Evolutionary conservation across 345 rosid species (phyloP), one percentile per base, ranked within the genome.

Genomic region (Streptanthus diversifolius): DNA sequence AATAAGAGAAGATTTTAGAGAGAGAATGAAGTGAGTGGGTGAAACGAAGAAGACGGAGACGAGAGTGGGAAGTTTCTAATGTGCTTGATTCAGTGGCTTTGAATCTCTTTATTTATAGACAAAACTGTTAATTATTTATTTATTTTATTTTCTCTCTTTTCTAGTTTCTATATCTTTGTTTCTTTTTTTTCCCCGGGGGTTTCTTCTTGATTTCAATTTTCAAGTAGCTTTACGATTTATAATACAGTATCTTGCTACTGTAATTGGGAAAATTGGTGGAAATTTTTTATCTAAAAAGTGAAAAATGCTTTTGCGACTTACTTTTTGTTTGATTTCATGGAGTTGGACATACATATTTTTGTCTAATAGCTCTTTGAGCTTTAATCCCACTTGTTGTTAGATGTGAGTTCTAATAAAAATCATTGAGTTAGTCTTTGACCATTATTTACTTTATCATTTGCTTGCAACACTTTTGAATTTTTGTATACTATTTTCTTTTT

Each of bases 81-180:
- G 79, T 75, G 57, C 10, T 27, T 59, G 6, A 6, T 59, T 61
- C 29, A 24, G 35, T 68, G 57, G 10, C 69, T 68, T 75, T 68
- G 30, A 60, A 61, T 61, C 24, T 75, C 74, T 53, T 59, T 68
- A 75, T 75, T 75, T 75, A 75, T 75, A 75, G 70, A 75, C 27
- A 30, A 60, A n/a, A 3, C 30, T 29, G 66, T 41, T 63, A n/a
- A n/a, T 48, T 48, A 5, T 60, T 57, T 48, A 21, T 19, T 48
- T 48, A 3, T 2, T 47, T 47, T 56, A 12, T 64, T 36, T 17
- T 49, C 9, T 48, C 18, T 57, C 10, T 55, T 37, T 29, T 57
- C 11, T 66, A 35, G 3, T n/a, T n/a, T n/a, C 2, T 61, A 5
- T 47, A 13, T 45, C 24, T 45, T 65, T 48, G 25, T 36, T 14